Evolutionary conservation across 2,329 filamentous ascomycete species (phyloP).

Genomic region (Penicillium freii): DNA sequence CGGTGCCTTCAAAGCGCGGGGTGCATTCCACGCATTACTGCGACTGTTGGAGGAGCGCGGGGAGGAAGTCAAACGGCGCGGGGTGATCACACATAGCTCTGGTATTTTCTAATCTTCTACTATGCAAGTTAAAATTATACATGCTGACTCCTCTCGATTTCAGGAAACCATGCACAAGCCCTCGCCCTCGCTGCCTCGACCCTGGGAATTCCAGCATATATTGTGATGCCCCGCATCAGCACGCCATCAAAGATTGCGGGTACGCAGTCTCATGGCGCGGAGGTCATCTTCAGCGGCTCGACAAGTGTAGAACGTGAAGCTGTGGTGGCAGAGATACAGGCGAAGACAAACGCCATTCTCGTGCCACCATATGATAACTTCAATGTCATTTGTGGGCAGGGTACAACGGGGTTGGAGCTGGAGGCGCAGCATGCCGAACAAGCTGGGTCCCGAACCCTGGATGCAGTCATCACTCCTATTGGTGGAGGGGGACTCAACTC

Average conservation of each 20-base stretch:
- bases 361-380: slow-evolving; percentile 92
- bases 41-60: slow-evolving; percentile 63
- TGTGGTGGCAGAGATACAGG: slow-evolving; percentile 66
- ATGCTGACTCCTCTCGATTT: background rate
- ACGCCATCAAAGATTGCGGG: slow-evolving; percentile 84
- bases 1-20: slow-evolving; percentile 88
- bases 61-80: slow-evolving; percentile 61
- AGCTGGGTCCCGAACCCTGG: slow-evolving; percentile 47
- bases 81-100: slow-evolving; percentile 86
- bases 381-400: slow-evolving; percentile 88
- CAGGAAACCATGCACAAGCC: slow-evolving; percentile 93
- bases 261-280: slow-evolving; percentile 73
- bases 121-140: background rate
- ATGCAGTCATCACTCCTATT: slow-evolving; percentile 77
- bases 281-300: slow-evolving; percentile 76
- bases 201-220: slow-evolving; percentile 72
- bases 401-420: slow-evolving; percentile 82
- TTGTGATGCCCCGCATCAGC: slow-evolving; percentile 88
- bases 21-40: slow-evolving; percentile 82
- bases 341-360: slow-evolving; percentile 70
- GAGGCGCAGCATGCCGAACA: slow-evolving; percentile 66
- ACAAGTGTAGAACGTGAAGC: slow-evolving; percentile 80
- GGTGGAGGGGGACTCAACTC: slow-evolving; percentile 86
- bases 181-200: slow-evolving; percentile 78
- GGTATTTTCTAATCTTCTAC: slow-evolving; percentile 51